These are phyloP conservation scores for Yamadazyma insecticola DNA, from an alignment of 805 yeast species.

Conservation along the genomic window DNA sequence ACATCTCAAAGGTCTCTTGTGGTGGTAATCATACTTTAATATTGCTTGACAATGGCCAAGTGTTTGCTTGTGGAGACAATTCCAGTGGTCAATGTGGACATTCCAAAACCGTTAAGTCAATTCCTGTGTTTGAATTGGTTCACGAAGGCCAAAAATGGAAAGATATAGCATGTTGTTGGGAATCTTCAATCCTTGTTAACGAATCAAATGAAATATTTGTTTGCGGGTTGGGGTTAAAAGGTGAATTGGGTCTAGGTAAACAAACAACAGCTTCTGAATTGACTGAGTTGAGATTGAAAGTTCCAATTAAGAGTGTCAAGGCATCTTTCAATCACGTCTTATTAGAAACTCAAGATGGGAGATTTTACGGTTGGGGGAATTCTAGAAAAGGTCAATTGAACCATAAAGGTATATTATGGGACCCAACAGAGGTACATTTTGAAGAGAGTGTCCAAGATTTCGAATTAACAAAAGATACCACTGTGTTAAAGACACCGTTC, in stretches of 20 bases:
- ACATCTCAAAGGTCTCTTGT: constrained; percentile 43
- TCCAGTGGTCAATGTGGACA: constrained; percentile 49
- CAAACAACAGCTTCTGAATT: constrained; percentile 7
- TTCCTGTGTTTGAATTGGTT: constrained; percentile 6
- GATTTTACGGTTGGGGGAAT: constrained; percentile 64
- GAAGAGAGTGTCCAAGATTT: constrained; percentile 8
- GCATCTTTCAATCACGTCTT: constrained; percentile 47
- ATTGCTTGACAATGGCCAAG: constrained; percentile 46
- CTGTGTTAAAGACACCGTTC: constrained; percentile 2
- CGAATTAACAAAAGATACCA: constrained; percentile 16
- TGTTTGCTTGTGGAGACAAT: constrained; percentile 60
- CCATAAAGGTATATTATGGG: constrained; percentile 8
- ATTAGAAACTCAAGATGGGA: constrained; percentile 33
- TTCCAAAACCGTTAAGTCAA: neutral
- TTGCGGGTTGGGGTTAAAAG: constrained; percentile 64
- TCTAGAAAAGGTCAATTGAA: constrained; percentile 55
- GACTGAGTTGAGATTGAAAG: constrained; percentile 6
- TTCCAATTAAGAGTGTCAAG: constrained; percentile 10
- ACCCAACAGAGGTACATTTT: constrained; percentile 3
- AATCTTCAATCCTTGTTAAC: constrained; percentile 53
- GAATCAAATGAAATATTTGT: constrained; percentile 36
- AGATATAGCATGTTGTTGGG: constrained; percentile 76
- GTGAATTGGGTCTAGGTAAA: constrained; percentile 68
- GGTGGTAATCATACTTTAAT: constrained; percentile 88
- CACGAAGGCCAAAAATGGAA: constrained; percentile 34